Evolutionary conservation across 176 grass and related monocot genomes (phyloP), one percentile per base, ranked within the genome.

Genomic region (Carex pumila): DNA sequence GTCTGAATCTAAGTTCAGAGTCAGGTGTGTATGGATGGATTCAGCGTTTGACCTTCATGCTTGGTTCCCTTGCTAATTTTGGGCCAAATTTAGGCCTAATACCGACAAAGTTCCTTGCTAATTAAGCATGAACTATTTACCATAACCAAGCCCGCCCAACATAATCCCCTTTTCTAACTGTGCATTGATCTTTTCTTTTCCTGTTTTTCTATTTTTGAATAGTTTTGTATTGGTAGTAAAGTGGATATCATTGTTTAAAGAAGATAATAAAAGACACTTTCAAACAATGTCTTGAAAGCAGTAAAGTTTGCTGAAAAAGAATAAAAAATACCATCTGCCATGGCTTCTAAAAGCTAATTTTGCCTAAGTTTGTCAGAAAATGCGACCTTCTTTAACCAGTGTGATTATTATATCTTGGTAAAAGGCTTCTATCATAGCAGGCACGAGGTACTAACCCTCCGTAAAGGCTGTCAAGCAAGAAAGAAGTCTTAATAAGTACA

Each of bases 331-430:
- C 17, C 11, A 56, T 55, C 50, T 56, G 73, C 25, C 50, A 56
- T 56, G 73, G 12, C 50, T 77, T 77, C 73, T 77, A 56, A 77
- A 78, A 78, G 73, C 73, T 34, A 78, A 78, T 57, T 34, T 34
- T 57, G 14, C 56, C 25, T 4, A 34, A 57, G 25, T n/a, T 78
- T 78, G 73, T 57, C 73, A 57, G 73, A 78, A 57, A 54, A 30
- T 71, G 37, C 68, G 50, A 32, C 29, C 52, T 54, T 47, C 71
- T 75, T 78, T 78, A 57, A 13, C 19, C 18, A 78, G 29, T 52
- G n/a, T 56, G 14, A 15, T 57, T 34, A 34, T 71, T 15, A 55
- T 54, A 78, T 57, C 12, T 78, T 78, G 73, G 50, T 29, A 78
- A 78, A 78, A 78, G 73, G 50, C 7, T 71, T 71, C 22, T 15